phyloP scores from a whole-genome alignment of 2,329 filamentous ascomycete genomes.

The Clonostachys rosea region DNA sequence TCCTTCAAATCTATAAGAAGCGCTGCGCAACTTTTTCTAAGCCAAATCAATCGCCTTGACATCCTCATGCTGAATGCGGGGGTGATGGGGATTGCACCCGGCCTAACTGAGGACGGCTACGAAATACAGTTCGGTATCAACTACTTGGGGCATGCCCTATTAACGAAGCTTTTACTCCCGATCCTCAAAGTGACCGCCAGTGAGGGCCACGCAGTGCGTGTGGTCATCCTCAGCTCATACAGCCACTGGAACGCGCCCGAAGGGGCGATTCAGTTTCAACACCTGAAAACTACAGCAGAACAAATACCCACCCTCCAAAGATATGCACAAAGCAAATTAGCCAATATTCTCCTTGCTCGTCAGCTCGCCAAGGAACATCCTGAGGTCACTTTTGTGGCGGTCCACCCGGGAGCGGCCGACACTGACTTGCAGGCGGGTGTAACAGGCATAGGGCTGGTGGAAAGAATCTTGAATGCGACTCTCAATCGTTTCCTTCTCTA shows the following conservation, averaged over 20 bases:
- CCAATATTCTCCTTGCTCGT: constrained; percentile 12
- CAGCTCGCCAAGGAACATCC: constrained; percentile 11
- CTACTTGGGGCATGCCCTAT: constrained; percentile 47
- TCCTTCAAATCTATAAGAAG: constrained; percentile 8
- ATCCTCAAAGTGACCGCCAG: constrained; percentile 21
- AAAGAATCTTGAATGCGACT: too few species aligned
- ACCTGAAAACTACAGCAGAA: constrained; percentile 10
- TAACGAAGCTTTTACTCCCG: constrained; percentile 40
- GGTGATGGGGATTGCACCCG: constrained; percentile 9
- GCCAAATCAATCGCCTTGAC: constrained; percentile 7
- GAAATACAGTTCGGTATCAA: constrained; percentile 44
- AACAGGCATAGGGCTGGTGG: neutral
- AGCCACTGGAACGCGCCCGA: constrained; percentile 9
- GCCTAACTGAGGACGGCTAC: constrained; percentile 9
- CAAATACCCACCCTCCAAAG: constrained; percentile 6
- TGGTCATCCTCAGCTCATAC: constrained; percentile 11
- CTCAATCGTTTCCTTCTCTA: neutral
- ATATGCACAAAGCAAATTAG: constrained; percentile 17
- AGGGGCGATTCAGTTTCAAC: constrained; percentile 11
- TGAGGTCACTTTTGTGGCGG: constrained; percentile 6
- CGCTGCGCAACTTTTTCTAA: constrained; percentile 9
- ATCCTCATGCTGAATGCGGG: constrained; percentile 13
- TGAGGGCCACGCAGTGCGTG: constrained; percentile 8
- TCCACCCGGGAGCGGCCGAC: constrained; percentile 13
- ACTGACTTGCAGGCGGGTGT: constrained; percentile 9